phyloP scores from a whole-genome alignment of 2,329 filamentous ascomycete species.

The Aspergillus sp. region DNA sequence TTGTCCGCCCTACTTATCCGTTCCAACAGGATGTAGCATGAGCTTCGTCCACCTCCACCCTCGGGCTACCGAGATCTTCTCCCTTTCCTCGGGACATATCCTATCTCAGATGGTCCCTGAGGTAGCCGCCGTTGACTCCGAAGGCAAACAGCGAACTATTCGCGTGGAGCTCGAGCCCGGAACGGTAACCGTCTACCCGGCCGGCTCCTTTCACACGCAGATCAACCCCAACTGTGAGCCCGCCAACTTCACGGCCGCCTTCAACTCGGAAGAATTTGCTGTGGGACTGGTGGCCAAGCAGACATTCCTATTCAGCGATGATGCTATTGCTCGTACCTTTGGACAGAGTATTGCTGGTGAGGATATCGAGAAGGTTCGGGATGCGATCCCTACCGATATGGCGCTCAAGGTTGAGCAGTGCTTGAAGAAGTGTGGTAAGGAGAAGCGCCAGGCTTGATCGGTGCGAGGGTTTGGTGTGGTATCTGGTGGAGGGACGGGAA shows the following conservation, averaged over 20 bases:
- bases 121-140: conserved; percentile 10
- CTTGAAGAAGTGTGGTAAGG: conserved; percentile 22
- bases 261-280: conserved; percentile 23
- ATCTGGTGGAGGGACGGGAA: neutral
- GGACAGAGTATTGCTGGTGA: conserved; percentile 21
- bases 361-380: conserved; percentile 21
- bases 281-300: conserved; percentile 20
- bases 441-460: conserved; percentile 14
- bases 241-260: conserved; percentile 24
- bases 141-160: conserved; percentile 20
- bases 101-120: conserved; percentile 23
- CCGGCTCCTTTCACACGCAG: conserved; percentile 27
- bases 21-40: conserved; percentile 23
- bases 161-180: conserved; percentile 15
- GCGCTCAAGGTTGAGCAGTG: conserved; percentile 25
- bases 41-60: conserved; percentile 26
- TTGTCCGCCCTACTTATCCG: neutral
- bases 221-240: conserved; percentile 27
- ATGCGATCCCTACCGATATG: conserved; percentile 17
- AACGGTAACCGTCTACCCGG: conserved; percentile 24
- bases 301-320: conserved; percentile 20
- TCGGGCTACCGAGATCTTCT: conserved; percentile 25
- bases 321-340: conserved; percentile 19
- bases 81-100: conserved; percentile 17
- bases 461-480: too few species aligned